These are phyloP conservation scores for Penicillium sp. DNA, from an alignment of 2,329 filamentous ascomycete genomes.

Conservation along the genomic window DNA sequence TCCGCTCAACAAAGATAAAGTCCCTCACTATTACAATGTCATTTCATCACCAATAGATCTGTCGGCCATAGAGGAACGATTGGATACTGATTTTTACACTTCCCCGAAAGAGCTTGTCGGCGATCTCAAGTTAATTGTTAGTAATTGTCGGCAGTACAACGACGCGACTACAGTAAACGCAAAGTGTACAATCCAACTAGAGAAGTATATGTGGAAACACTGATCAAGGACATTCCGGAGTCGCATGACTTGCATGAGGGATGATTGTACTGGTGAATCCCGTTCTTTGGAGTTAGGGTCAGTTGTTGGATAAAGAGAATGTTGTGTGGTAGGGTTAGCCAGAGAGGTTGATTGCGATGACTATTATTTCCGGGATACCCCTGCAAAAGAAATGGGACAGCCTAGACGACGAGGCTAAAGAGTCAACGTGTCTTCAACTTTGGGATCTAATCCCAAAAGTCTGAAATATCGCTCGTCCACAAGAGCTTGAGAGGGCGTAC, in stretches of 20 bases:
- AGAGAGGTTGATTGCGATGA: no score
- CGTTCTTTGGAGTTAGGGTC: neutral
- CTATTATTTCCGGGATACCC: no score
- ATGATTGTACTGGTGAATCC: neutral
- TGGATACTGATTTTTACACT: constrained; percentile 65
- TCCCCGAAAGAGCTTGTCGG: constrained; percentile 84
- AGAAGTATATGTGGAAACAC: constrained; percentile 89
- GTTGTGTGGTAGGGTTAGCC: no score
- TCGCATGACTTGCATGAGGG: constrained; percentile 51
- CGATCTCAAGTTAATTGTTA: constrained; percentile 80
- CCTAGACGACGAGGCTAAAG: no score
- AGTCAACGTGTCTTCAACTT: no score
- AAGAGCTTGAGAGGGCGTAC: no score
- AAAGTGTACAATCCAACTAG: constrained; percentile 85
- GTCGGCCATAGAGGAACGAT: constrained; percentile 89
- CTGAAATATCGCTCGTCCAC: no score
- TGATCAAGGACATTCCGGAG: constrained; percentile 77
- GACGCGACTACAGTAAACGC: constrained; percentile 89
- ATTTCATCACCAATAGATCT: constrained; percentile 97
- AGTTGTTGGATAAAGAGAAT: neutral
- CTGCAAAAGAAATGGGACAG: no score
- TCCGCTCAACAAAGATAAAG: constrained; percentile 88
- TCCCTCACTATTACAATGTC: constrained; percentile 96
- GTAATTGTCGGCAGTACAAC: constrained; percentile 94
- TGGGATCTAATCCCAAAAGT: no score